Evolutionary conservation across 2,329 filamentous ascomycete species (phyloP), one percentile per base, ranked within the genome.

Genomic region (Paecilomyces sp.): DNA sequence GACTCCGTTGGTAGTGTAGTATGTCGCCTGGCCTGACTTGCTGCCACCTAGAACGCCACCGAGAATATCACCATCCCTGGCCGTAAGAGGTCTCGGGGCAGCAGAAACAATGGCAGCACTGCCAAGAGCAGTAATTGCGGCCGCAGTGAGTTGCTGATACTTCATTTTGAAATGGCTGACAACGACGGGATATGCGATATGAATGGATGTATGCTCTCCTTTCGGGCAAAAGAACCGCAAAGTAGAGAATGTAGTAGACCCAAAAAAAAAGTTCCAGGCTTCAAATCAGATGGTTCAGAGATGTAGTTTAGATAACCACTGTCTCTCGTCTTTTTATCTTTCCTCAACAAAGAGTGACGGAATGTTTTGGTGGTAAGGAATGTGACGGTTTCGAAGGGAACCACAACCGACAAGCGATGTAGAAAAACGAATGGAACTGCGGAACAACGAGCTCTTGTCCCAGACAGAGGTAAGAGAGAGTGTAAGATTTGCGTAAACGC

Each of bases 1-100:
- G 1, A 85, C 83, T 31, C 83, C 82, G 33, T 80, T 79, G 51
- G 13, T 47, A 18, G 41, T 47, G 66, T 85, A 85, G 64, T 77
- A 83, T 54, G 83, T 84, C 53, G 80, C 79, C 59, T 74, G 65
- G 62, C 80, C 80, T 5, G 41, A 47, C 11, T 53, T 18, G 51
- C 24, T 53, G 28, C 28, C 51, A 30, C 51, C 24, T 3, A 25
- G 24, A 11, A 7, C 51, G 13, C 13, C 22, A 15, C 13, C 18
- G 9, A 33, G 31, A 5, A 33, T 5, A 33, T 33, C 31, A 33
- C 31, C 31, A 28, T 28, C 25, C 6, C 25, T 28, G 25, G 25
- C 25, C 25, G 25, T 6, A 28, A 28, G 25, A 28, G 25, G 25
- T 28, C 25, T 28, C 25, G 41, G 41, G 18, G n/a, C n/a, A 47